Evolutionary conservation across 371 early-diverging fungal genomes (phyloP), one percentile per base, ranked within the genome.

Genomic region (Rhizopus stolonifer): DNA sequence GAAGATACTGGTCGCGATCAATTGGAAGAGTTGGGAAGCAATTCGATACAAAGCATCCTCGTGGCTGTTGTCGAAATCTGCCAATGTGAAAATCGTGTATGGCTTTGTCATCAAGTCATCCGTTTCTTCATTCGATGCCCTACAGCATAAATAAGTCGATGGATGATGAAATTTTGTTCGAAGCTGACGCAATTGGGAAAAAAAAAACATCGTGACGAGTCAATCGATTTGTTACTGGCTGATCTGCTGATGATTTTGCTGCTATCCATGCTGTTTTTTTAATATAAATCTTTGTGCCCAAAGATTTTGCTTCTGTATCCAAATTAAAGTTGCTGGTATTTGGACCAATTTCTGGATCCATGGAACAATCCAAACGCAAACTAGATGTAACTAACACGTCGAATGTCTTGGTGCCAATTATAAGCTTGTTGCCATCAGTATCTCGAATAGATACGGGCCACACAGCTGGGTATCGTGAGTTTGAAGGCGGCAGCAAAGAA

Each of bases 71-170:
- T 43, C 52, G 22, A 44, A 44, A 34, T 52, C 52, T 21, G 44
- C 45, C 31, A 43, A 33, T 29, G 52, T 52, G 21, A 52, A 52
- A 31, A 52, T 17, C 14, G 44, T 52, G 24, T 39, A 51, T 6
- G 52, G 52, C 13, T 18, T 40, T 14, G 42, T 40, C 17, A 22
- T 17, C 14, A 40, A 6, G 21, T 40, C 42, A 25, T 51, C 31
- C 21, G 26, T 26, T 25, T 13, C 15, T 26, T 36, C 38, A 50
- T 36, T 39, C 18, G 25, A 39, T 19, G 25, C 10, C 8, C 50
- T 39, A 25, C 39, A 50, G 15, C 21, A 11, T 23, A 38, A 22
- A 39, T 39, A 50, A 11, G 50, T 50, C 15, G 50, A 50, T 15
- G 8, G 39, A 39, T 39, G 40, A 25, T 50, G 50, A 29, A 50